Evolutionary conservation across 2,329 filamentous ascomycete species (phyloP).

Genomic region (Xylogone sp.): DNA sequence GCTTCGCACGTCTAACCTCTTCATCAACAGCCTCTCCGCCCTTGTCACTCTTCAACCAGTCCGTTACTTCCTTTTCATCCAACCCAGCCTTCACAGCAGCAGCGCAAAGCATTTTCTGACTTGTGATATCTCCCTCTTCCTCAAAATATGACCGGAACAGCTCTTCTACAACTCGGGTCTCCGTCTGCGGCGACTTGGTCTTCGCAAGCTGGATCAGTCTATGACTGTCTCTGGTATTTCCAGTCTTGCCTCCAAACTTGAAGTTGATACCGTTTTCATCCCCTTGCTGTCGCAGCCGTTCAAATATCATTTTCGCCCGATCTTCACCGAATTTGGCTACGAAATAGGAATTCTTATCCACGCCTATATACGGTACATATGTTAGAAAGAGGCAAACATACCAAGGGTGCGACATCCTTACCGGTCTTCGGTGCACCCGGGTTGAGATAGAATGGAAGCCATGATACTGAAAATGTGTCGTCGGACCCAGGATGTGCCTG

Average conservation of each 20-base stretch:
- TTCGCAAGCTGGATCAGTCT: slow-evolving; percentile 68
- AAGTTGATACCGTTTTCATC: slow-evolving; percentile 68
- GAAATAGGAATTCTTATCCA: slow-evolving; percentile 56
- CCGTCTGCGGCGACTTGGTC: slow-evolving; percentile 44
- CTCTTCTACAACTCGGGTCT: slow-evolving; percentile 58
- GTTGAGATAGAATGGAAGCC: slow-evolving; percentile 80
- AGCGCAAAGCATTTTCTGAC: slow-evolving; percentile 44
- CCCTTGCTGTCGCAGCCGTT: slow-evolving; percentile 55
- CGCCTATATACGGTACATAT: slow-evolving; percentile 24
- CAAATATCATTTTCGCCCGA: slow-evolving; percentile 52
- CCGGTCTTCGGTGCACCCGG: slow-evolving; percentile 53
- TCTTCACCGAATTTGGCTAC: slow-evolving; percentile 60
- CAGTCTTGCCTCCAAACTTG: slow-evolving; percentile 65
- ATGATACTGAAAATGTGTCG: slow-evolving; percentile 70
- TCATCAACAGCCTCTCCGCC: slow-evolving; percentile 43
- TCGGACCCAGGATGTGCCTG: slow-evolving; percentile 54
- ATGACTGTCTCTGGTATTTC: slow-evolving; percentile 77
- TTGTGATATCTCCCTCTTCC: slow-evolving; percentile 60
- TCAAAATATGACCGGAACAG: slow-evolving; percentile 67
- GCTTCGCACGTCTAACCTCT: slow-evolving; percentile 31
- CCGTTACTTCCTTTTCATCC: slow-evolving; percentile 45
- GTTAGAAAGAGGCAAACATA: slow-evolving; percentile 22
- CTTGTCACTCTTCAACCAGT: slow-evolving; percentile 48
- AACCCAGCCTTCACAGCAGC: slow-evolving; percentile 53
- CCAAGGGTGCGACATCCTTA: slow-evolving; percentile 39